Percentiles rank a stretch among this genome's conserved stretches.
These are phyloP conservation scores for Hypoxylon sp. DNA, from an alignment of 2,329 filamentous ascomycete genomes.

Conservation along the genomic window DNA sequence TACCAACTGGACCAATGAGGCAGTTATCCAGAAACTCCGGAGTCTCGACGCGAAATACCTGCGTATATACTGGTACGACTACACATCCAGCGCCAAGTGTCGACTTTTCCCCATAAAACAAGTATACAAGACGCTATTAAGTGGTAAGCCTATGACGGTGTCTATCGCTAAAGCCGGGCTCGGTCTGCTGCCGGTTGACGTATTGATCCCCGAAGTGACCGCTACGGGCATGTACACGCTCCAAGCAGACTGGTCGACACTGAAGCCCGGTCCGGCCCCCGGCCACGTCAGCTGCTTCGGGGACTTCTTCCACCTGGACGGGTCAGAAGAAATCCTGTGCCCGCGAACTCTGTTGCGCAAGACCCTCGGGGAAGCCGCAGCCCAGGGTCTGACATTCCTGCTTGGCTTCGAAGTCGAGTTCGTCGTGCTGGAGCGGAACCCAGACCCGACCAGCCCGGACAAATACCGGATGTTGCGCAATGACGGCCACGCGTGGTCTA, in stretches of 20 bases:
- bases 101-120: constrained; percentile 76
- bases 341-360: constrained; percentile 74
- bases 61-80: constrained; percentile 83
- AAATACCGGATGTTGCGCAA: constrained; percentile 64
- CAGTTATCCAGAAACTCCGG: constrained; percentile 51
- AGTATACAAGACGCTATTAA: constrained; percentile 64
- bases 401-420: constrained; percentile 89
- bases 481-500: constrained; percentile 79
- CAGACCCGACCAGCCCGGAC: constrained; percentile 46
- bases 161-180: constrained; percentile 76
- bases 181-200: constrained; percentile 78
- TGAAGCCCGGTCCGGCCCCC: constrained; percentile 71
- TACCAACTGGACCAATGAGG: constrained; percentile 48
- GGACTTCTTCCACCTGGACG: constrained; percentile 73
- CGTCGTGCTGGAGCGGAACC: constrained; percentile 72
- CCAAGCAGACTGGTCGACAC: constrained; percentile 74
- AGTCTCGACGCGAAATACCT: constrained; percentile 72
- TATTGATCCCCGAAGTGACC: constrained; percentile 65
- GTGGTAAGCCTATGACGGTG: constrained; percentile 63
- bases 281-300: constrained; percentile 77
- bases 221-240: constrained; percentile 77
- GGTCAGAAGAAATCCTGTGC: constrained; percentile 68
- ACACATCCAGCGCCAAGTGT: constrained; percentile 77
- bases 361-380: constrained; percentile 66
- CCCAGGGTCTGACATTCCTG: constrained; percentile 70